Conservation (phyloP, 768 basidiomycete species). For the Leucocoprinus sp. region DNA sequence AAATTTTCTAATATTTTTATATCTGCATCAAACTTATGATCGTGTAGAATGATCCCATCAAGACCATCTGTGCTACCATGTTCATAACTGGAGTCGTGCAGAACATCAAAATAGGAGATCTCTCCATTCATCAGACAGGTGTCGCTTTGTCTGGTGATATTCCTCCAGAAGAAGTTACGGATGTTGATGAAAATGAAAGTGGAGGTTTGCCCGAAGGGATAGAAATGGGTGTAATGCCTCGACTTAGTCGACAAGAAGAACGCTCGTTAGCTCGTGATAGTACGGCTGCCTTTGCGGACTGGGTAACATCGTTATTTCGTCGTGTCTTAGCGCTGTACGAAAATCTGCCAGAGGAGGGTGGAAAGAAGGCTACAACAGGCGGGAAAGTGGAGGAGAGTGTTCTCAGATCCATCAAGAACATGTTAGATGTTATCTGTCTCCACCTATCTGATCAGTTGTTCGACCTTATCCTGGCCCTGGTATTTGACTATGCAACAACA, state of each 20-base stretch:
- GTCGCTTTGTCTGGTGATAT: conserved; percentile 45
- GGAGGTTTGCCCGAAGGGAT: conserved; percentile 46
- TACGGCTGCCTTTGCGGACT: conserved; percentile 75
- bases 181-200: conserved; percentile 36
- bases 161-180: conserved; percentile 47
- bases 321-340: conserved; percentile 79
- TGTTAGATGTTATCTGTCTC: conserved; percentile 73
- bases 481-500: conserved; percentile 81
- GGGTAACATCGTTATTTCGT: conserved; percentile 72
- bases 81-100: conserved; percentile 71
- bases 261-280: conserved; percentile 68
- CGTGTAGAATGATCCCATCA: conserved; percentile 68
- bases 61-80: conserved; percentile 73
- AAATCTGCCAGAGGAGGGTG: conserved; percentile 93
- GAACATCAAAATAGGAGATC: conserved; percentile 69
- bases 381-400: conserved; percentile 78
- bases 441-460: conserved; percentile 76
- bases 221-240: conserved; percentile 31
- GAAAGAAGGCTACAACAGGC: conserved; percentile 75
- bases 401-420: conserved; percentile 70
- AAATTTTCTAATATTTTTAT: not conserved
- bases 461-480: conserved; percentile 76
- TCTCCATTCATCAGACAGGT: conserved; percentile 55
- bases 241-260: conserved; percentile 57
- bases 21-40: not conserved